Percentiles rank a stretch among this genome's conserved stretches.
Conservation (phyloP, 345 rosid species). For the Citrus sinensis region DNA sequence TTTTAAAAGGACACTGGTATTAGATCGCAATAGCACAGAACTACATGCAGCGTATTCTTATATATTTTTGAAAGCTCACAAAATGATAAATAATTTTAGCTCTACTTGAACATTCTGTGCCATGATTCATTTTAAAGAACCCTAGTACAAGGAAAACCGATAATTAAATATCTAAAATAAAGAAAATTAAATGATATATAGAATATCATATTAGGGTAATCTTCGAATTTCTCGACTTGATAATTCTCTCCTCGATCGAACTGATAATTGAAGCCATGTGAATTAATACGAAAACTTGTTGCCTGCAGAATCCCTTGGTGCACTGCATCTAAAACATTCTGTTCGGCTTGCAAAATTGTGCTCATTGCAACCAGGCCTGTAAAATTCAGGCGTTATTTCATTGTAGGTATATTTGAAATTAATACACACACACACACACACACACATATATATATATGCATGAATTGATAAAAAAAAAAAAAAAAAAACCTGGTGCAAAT, state of each 20-base stretch:
- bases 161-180: not conserved
- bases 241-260: conserved; percentile 3
- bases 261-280: conserved; percentile 6
- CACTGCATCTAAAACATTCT: conserved; percentile 90
- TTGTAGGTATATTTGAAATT: too few relatives aligned
- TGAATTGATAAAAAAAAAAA: too few relatives aligned
- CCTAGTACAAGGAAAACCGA: conserved; percentile 7
- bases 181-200: not conserved
- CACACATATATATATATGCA: too few relatives aligned
- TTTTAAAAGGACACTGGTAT: not conserved
- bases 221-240: too few relatives aligned
- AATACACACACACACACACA: not conserved
- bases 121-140: conserved; percentile 12
- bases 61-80: conserved; percentile 13
- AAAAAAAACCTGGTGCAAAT: conserved; percentile 53
- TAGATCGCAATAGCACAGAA: conserved; percentile 10
- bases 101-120: conserved; percentile 9
- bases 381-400: not conserved
- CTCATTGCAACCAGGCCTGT: conserved; percentile 77
- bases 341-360: conserved; percentile 93
- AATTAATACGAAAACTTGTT: conserved; percentile 36
- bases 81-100: conserved; percentile 19
- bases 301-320: conserved; percentile 59
- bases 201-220: too few relatives aligned
- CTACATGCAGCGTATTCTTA: conserved; percentile 20